A percentile compares a stretch with the other conserved stretches of the same genome.
phyloP scores from a whole-genome alignment of 768 basidiomycete species.

The Exsudoporus frostii region DNA sequence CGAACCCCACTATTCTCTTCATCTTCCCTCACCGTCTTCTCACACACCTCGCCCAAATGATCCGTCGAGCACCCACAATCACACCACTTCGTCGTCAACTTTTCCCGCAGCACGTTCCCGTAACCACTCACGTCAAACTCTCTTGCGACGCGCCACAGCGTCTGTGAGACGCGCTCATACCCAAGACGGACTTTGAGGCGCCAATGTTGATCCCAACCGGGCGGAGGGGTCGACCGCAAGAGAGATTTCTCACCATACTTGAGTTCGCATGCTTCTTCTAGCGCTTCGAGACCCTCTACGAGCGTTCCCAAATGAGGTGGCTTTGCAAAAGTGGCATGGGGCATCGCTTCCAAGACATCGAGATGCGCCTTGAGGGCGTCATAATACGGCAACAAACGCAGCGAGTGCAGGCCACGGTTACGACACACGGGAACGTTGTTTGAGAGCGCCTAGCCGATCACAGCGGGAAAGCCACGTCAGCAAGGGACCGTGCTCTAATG shows the following conservation, averaged over 20 bases:
- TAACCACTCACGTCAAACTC: conserved; percentile 76
- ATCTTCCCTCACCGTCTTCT: conserved; percentile 66
- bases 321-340: conserved; percentile 56
- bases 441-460: conserved; percentile 53
- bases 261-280: conserved; percentile 63
- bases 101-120: conserved; percentile 65
- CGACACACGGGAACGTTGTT: conserved; percentile 66
- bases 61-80: conserved; percentile 80
- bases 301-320: conserved; percentile 64
- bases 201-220: conserved; percentile 58
- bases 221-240: conserved; percentile 30
- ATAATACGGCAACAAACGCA: conserved; percentile 60
- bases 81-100: conserved; percentile 74
- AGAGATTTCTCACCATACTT: conserved; percentile 45
- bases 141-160: conserved; percentile 65
- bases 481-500: background rate
- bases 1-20: conserved; percentile 59
- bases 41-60: conserved; percentile 74
- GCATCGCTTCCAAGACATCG: conserved; percentile 56
- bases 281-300: conserved; percentile 53
- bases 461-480: conserved; percentile 1
- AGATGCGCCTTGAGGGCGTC: conserved; percentile 60
- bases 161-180: conserved; percentile 60
- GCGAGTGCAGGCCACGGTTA: conserved; percentile 63
- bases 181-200: conserved; percentile 55